These are phyloP conservation scores for Mollisia scopiformis DNA, from an alignment of 2,329 filamentous ascomycete species.

Conservation along the genomic window DNA sequence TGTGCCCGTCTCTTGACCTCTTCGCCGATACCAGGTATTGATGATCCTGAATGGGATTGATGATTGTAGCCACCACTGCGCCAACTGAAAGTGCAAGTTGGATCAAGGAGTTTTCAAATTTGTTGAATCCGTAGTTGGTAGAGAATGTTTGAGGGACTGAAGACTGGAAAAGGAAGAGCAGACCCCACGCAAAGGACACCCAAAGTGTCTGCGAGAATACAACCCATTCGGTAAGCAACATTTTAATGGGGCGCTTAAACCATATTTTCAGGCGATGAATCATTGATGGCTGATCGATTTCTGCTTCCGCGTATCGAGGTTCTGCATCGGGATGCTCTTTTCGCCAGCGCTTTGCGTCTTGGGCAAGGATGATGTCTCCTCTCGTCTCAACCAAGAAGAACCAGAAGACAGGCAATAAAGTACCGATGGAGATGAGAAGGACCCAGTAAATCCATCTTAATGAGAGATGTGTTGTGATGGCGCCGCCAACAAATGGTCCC, in stretches of 20 bases:
- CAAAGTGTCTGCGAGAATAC: slow-evolving; percentile 70
- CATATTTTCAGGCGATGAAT: slow-evolving; percentile 1
- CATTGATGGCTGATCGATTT: not conserved
- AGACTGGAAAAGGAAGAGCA: slow-evolving; percentile 16
- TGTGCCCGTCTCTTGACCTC: not conserved
- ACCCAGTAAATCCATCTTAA: slow-evolving; percentile 37
- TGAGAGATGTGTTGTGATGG: slow-evolving; percentile 24
- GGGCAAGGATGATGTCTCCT: slow-evolving; percentile 40
- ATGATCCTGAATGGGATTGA: slow-evolving; percentile 15
- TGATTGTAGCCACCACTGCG: slow-evolving; percentile 10
- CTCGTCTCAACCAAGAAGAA: slow-evolving; percentile 48
- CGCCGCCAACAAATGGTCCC: slow-evolving; percentile 35
- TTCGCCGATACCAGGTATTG: slow-evolving; percentile 8
- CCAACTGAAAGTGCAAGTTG: slow-evolving; percentile 14
- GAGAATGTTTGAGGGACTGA: slow-evolving; percentile 63
- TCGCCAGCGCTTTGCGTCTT: slow-evolving; percentile 7
- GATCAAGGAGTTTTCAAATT: slow-evolving; percentile 47
- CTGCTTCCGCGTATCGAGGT: not conserved
- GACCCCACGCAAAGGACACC: slow-evolving; percentile 39
- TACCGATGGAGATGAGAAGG: slow-evolving; percentile 44
- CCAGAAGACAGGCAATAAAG: slow-evolving; percentile 44
- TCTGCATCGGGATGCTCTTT: slow-evolving; percentile 13
- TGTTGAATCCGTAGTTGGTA: slow-evolving; percentile 61
- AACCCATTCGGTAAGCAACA: slow-evolving; percentile 59
- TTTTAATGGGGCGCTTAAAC: slow-evolving; percentile 34